These are phyloP conservation scores for Suhomyces bokatorum DNA, from an alignment of 1,139 yeast species.

Conservation along the genomic window DNA sequence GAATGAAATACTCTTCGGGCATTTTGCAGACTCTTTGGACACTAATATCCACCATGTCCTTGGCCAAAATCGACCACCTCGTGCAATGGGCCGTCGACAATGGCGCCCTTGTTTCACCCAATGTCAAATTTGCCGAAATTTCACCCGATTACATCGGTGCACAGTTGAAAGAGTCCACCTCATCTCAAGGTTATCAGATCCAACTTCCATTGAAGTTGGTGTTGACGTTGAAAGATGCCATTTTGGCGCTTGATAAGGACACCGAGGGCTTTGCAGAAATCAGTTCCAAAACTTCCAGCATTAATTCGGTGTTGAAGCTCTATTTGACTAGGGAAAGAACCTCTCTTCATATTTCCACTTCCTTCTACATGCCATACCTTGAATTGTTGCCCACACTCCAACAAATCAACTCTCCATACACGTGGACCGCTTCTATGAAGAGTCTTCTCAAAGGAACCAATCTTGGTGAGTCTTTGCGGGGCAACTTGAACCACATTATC, in stretches of 20 bases:
- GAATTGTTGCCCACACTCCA: constrained; percentile 54
- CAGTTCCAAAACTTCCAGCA: constrained; percentile 24
- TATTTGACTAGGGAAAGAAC: constrained; percentile 43
- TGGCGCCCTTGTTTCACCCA: constrained; percentile 44
- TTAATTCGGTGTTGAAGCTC: constrained; percentile 50
- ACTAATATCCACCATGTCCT: neutral
- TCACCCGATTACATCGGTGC: constrained; percentile 42
- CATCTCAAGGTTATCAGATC: constrained; percentile 17
- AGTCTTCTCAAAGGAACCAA: constrained; percentile 63
- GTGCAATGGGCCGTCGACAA: constrained; percentile 52
- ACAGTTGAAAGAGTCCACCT: constrained; percentile 17
- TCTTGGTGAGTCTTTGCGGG: constrained; percentile 44
- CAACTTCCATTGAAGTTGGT: constrained; percentile 40
- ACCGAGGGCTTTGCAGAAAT: constrained; percentile 18
- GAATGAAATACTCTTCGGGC: neutral
- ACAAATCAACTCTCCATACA: constrained; percentile 58
- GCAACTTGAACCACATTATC: constrained; percentile 33
- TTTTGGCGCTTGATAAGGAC: constrained; percentile 18
- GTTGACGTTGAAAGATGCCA: constrained; percentile 47
- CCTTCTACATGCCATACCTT: constrained; percentile 52
- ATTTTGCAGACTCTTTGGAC: neutral
- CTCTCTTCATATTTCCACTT: constrained; percentile 13
- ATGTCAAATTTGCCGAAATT: constrained; percentile 25
- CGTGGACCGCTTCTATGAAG: constrained; percentile 58
- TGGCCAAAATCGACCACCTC: constrained; percentile 18